Evolutionary conservation across 441 rosid genomes (phyloP), one percentile per base, ranked within the genome.

Genomic region (Theobroma grandiflorum): DNA sequence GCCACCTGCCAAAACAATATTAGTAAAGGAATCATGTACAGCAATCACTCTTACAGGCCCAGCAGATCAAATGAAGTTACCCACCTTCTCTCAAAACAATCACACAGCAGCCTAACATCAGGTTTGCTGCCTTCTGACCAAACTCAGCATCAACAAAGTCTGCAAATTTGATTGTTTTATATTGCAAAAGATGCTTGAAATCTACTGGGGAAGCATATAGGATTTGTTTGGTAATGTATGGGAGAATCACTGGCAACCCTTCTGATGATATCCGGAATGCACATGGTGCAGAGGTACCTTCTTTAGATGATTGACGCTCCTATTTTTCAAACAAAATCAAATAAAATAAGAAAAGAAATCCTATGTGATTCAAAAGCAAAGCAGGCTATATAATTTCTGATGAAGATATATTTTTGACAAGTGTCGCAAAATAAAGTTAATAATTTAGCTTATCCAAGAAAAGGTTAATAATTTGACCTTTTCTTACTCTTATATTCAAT

Each of bases 231-330:
- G 95, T 95, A 61, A 97, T 80, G 84, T 89, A 90, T 8, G 98
- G 98, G 78, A 97, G 99, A 86, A 95, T 90, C 82, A 93, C 90
- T 0, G 95, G 97, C 82, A 97, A 85, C 52, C 99, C 97, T 79
- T 97, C 99, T 22, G 99, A 97, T 7, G 99, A 92, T 90, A 95
- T 94, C 63, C 99, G 91, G 83, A 95, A 97, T 72, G 88, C 57
- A 86, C 99, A 97, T 68, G 94, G 90, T 14, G 88, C 89, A 20
- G 88, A 40, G 76, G 89, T 85, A 66, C 95, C 95, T 84, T 92
- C 98, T 78, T 87, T 90, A 53, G 99, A 86, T 15, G 99, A 83
- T 86, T 97, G 99, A 38, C 97, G 90, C 86, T 93, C 99, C 99
- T 97, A 86, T 53, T 57, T 71, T 74, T 22, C 14, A 22, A 31